phyloP scores from a whole-genome alignment of 2,329 filamentous ascomycete species.

The Aspergillus bombycis region DNA sequence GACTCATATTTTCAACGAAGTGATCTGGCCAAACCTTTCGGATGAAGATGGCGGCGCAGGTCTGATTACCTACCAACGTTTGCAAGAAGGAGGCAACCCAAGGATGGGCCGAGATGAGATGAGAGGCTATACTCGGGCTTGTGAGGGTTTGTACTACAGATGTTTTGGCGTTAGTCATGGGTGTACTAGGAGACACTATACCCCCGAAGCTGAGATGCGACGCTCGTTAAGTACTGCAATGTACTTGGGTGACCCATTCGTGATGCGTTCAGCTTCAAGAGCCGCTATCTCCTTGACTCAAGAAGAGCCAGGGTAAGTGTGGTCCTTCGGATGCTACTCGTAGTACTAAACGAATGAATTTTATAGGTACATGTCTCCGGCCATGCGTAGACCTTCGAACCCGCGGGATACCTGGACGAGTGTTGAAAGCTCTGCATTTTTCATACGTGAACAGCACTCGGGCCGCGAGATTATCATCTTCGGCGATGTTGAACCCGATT shows the following conservation, averaged over 20 bases:
- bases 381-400: neutral
- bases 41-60: conserved; percentile 96
- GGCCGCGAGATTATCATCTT: conserved; percentile 86
- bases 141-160: conserved; percentile 85
- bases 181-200: conserved; percentile 71
- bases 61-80: conserved; percentile 83
- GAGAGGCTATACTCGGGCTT: conserved; percentile 84
- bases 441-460: conserved; percentile 75
- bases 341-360: conserved; percentile 1
- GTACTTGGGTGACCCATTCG: conserved; percentile 19
- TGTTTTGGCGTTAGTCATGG: conserved; percentile 88
- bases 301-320: conserved; percentile 28
- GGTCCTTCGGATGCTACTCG: neutral
- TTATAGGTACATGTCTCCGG: neutral
- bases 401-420: conserved; percentile 12
- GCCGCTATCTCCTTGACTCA: neutral
- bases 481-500: conserved; percentile 93
- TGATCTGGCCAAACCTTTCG: conserved; percentile 96
- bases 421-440: conserved; percentile 85
- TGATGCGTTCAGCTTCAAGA: neutral
- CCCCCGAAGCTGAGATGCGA: conserved; percentile 38
- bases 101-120: conserved; percentile 78
- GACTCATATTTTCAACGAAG: conserved; percentile 92
- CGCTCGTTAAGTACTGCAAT: neutral
- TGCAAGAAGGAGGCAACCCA: conserved; percentile 86